phyloP scores from a whole-genome alignment of 768 basidiomycete species.

The Boletus patriciae region DNA sequence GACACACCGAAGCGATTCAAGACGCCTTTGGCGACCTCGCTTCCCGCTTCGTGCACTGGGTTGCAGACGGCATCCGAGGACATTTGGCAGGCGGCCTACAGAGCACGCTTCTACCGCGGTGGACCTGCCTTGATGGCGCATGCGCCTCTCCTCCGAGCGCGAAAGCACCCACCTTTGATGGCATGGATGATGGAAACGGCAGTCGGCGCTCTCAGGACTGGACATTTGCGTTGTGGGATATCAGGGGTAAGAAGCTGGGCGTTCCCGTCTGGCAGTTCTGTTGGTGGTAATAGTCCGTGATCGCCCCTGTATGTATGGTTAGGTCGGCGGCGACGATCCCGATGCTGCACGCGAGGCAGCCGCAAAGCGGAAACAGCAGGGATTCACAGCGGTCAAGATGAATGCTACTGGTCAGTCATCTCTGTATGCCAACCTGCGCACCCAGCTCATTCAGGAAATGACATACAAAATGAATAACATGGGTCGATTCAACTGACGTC shows the following conservation, averaged over 20 bases:
- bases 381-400: constrained; percentile 74
- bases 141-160: too few species aligned
- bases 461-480: constrained; percentile 37
- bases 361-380: constrained; percentile 52
- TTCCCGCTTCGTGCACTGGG: constrained; percentile 57
- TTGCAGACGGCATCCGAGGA: too few species aligned
- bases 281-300: constrained; percentile 66
- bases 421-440: not conserved
- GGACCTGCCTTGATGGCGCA: constrained; percentile 63
- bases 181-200: not conserved
- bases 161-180: not conserved
- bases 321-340: constrained; percentile 51
- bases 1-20: constrained; percentile 19
- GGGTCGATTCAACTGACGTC: constrained; percentile 61
- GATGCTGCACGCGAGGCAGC: constrained; percentile 53
- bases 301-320: constrained; percentile 57
- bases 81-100: constrained; percentile 63
- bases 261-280: constrained; percentile 63
- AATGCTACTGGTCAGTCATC: constrained; percentile 52
- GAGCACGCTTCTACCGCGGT: constrained; percentile 71
- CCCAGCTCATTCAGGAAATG: constrained; percentile 15
- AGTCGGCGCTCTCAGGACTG: constrained; percentile 58
- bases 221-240: constrained; percentile 75
- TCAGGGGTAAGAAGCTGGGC: constrained; percentile 75
- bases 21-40: constrained; percentile 54